Evolutionary conservation across 805 yeast genomes (phyloP).

Genomic region (Zygosaccharomyces rouxii): DNA sequence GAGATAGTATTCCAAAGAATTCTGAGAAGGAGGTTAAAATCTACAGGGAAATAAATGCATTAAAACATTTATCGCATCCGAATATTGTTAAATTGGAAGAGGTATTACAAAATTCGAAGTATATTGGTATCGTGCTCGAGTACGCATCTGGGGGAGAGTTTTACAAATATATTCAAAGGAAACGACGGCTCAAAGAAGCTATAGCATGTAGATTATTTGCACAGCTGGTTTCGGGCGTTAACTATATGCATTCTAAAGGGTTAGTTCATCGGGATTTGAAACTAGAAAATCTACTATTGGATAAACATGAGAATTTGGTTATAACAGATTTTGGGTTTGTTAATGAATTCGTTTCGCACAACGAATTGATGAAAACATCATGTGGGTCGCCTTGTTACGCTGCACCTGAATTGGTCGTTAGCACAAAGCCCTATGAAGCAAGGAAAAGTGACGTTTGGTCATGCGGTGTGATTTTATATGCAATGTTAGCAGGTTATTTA

Average conservation of each 20-base stretch:
- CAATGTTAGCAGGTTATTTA: constrained; percentile 94
- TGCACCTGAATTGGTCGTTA: constrained; percentile 92
- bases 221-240: constrained; percentile 89
- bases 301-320: constrained; percentile 78
- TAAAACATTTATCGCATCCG: constrained; percentile 83
- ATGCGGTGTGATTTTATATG: constrained; percentile 89
- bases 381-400: constrained; percentile 99
- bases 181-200: constrained; percentile 80
- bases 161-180: constrained; percentile 84
- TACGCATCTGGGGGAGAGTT: constrained; percentile 98
- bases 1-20: constrained; percentile 83
- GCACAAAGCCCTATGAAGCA: constrained; percentile 83
- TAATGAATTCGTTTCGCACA: constrained; percentile 57
- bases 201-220: constrained; percentile 86
- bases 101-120: constrained; percentile 88
- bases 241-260: constrained; percentile 90
- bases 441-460: constrained; percentile 96
- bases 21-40: constrained; percentile 84
- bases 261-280: constrained; percentile 86
- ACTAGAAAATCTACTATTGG: constrained; percentile 80
- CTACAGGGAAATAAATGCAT: constrained; percentile 87
- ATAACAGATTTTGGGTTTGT: constrained; percentile 95
- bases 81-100: constrained; percentile 89
- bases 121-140: constrained; percentile 93
- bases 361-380: constrained; percentile 85